Base-by-base conservation (phyloP, 306 rosid genomes). In the Fragaria vesca region DNA sequence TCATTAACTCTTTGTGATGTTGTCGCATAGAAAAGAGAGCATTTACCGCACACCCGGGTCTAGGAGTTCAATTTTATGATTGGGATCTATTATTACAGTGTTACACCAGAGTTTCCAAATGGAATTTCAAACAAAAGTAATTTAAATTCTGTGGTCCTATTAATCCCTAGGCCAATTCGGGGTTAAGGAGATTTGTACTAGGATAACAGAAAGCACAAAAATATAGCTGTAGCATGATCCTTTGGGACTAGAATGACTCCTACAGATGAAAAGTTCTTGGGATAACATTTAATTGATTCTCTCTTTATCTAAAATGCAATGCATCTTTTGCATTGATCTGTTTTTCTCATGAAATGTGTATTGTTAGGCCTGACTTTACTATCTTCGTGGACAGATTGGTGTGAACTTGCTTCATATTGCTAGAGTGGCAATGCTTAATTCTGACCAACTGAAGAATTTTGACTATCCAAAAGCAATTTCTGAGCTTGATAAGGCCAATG, bases 341-440 rank as follows among this genome's bases (percentile, higher is more conserved):
- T 30, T 30, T 30, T 30, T 30, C 32, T 30, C 32, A 30, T 30
- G 32, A 30, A 30, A 30, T 5, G 6, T 51, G 10, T 13, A 12
- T 50, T 1, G 17, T 30, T 51, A 17, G 5, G 65, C 48, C 38
- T 30, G 70, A 75, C 47, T 75, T 51, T 69, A 67, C 68, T 77
- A 38, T 81, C 66, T 42, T 76, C 40, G 38, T 85, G 66, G 63
- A 57, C 88, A 91, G 98, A 85, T 92, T 82, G 93, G 88, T 54
- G 97, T 88, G 68, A 92, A 90, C 86, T 80, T 86, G 86, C 97
- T 94, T 82, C 94, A 86, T 76, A 80, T 92, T 73, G 94, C 93
- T 63, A 82, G 91, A 76, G 89, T 89, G 78, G 80, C 82, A 80
- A 83, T 85, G 88, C 88, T 86, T 72, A 88, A 81, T 71, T 82